Conservation (phyloP, 257 asterid genomes). For the Solanum clarkiae region DNA sequence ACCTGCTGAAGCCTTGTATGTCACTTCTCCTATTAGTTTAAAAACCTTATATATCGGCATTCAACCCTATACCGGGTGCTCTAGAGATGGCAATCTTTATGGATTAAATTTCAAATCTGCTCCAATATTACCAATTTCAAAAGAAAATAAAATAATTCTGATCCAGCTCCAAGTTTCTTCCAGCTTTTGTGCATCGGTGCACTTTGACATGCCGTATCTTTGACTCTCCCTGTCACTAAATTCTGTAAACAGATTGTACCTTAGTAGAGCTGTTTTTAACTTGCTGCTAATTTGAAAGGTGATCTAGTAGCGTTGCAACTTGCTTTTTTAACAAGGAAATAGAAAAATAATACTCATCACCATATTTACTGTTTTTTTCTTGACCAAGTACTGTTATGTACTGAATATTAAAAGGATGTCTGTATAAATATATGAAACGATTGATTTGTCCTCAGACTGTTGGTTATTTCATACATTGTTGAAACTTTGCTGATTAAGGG, state of each 20-base stretch:
- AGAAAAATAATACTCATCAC: background rate
- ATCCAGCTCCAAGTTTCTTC: background rate
- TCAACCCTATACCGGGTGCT: background rate
- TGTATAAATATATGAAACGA: background rate
- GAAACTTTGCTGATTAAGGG: background rate
- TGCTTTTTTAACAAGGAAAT: background rate
- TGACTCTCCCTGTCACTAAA: background rate
- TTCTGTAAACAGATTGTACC: background rate
- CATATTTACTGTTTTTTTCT: background rate
- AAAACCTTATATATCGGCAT: background rate
- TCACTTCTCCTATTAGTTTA: background rate
- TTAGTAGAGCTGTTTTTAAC: background rate
- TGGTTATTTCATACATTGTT: background rate
- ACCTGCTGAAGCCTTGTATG: background rate
- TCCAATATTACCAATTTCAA: background rate
- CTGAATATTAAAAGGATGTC: background rate
- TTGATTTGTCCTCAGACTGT: background rate
- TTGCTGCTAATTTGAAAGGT: background rate
- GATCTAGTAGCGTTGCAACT: background rate
- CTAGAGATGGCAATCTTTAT: background rate
- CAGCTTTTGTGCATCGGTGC: background rate
- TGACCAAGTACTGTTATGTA: background rate
- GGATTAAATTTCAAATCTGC: background rate
- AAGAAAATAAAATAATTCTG: background rate
- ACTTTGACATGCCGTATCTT: background rate